Evolutionary conservation across 345 rosid species (phyloP).

Genomic region (Physaria fendleri): DNA sequence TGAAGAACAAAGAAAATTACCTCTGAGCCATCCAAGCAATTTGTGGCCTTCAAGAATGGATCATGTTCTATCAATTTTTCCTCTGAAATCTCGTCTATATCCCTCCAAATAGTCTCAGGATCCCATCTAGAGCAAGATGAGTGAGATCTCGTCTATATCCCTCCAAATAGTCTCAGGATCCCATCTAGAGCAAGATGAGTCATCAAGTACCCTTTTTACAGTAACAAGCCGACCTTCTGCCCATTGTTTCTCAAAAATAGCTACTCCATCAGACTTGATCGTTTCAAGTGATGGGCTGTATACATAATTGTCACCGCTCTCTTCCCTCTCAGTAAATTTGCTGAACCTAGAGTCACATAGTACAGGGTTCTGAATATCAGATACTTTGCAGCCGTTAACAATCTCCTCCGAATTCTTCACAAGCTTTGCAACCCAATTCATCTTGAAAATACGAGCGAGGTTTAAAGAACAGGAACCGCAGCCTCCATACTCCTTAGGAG

Average conservation of each 20-base stretch:
- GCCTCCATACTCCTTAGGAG: slow-evolving; percentile 78
- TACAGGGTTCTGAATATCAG: slow-evolving; percentile 30
- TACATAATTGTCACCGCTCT: slow-evolving; percentile 50
- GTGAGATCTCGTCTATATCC: slow-evolving; percentile 60
- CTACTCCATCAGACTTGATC: slow-evolving; percentile 49
- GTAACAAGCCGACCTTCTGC: slow-evolving; percentile 63
- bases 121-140: slow-evolving; percentile 69
- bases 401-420: slow-evolving; percentile 92
- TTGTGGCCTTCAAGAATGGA: slow-evolving; percentile 60
- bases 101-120: slow-evolving; percentile 71
- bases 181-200: slow-evolving; percentile 62
- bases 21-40: slow-evolving; percentile 78
- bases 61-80: slow-evolving; percentile 62
- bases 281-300: slow-evolving; percentile 56
- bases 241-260: slow-evolving; percentile 73
- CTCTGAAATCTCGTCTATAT: slow-evolving; percentile 59
- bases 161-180: slow-evolving; percentile 72
- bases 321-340: slow-evolving; percentile 55
- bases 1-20: slow-evolving; percentile 30
- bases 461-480: slow-evolving; percentile 61
- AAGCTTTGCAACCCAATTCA: slow-evolving; percentile 98
- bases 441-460: slow-evolving; percentile 84
- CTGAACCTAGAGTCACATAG: slow-evolving; percentile 33
- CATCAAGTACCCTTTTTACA: slow-evolving; percentile 59
- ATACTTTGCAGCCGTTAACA: slow-evolving; percentile 76